phyloP scores from a whole-genome alignment of 148 eudicot species.

The Talinum fruticosum region DNA sequence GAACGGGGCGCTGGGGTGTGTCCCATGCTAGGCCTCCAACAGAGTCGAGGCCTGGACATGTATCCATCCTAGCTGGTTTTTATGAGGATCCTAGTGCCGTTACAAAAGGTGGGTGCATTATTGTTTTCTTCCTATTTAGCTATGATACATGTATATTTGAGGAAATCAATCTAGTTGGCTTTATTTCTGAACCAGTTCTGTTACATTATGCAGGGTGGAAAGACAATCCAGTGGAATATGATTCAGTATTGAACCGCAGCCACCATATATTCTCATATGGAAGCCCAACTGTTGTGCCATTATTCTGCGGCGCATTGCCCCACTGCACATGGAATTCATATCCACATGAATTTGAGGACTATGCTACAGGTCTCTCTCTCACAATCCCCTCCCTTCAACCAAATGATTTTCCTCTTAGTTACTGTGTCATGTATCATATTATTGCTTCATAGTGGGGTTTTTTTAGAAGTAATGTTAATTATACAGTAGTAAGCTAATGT shows the following conservation, averaged over 20 bases:
- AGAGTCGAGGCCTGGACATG: slow-evolving; percentile 99
- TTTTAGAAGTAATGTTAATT: no score
- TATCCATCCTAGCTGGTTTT: slow-evolving; percentile 92
- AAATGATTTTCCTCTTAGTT: neutral
- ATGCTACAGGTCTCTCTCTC: slow-evolving; percentile 68
- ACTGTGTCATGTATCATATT: neutral
- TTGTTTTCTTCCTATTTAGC: neutral
- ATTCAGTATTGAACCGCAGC: slow-evolving; percentile 89
- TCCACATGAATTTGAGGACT: slow-evolving; percentile 95
- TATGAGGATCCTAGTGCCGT: slow-evolving; percentile 99
- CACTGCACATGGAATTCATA: slow-evolving; percentile 90
- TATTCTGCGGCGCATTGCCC: slow-evolving; percentile 81
- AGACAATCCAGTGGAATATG: slow-evolving; percentile 99
- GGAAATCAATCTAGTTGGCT: neutral
- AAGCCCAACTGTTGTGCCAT: slow-evolving; percentile 94
- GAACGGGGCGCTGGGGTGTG: slow-evolving; percentile 96
- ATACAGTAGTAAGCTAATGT: neutral
- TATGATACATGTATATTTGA: neutral
- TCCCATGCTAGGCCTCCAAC: slow-evolving; percentile 99
- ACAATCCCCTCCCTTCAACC: neutral
- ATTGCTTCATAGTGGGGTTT: neutral
- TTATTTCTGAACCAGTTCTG: slow-evolving; percentile 4
- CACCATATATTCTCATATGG: slow-evolving; percentile 84
- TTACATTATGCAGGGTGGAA: slow-evolving; percentile 70
- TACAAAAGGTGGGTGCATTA: slow-evolving; percentile 62